These are phyloP conservation scores for Cucurbitaria berberidis DNA, from an alignment of 2,329 filamentous ascomycete species.

Conservation along the genomic window DNA sequence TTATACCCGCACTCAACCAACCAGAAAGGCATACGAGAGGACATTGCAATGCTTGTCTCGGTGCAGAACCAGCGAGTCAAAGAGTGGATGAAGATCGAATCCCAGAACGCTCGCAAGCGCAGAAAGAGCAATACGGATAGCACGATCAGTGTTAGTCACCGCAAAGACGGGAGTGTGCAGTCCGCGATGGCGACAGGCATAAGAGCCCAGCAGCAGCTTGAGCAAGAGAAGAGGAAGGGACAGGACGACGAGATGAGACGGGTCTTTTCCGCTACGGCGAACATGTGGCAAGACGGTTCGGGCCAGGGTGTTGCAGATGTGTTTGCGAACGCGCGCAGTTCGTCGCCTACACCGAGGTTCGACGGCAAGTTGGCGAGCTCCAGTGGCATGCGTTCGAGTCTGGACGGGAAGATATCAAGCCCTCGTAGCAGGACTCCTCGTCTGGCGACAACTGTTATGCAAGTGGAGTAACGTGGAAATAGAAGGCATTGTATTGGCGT, in stretches of 20 bases:
- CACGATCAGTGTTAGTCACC: background rate
- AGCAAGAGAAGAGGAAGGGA: background rate
- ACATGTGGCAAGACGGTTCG: slow-evolving; percentile 28
- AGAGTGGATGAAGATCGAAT: slow-evolving; percentile 20
- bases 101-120: slow-evolving; percentile 1
- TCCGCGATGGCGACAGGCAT: background rate
- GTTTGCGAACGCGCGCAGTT: slow-evolving; percentile 1
- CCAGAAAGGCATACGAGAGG: slow-evolving; percentile 18
- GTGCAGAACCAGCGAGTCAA: slow-evolving; percentile 20
- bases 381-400: no score
- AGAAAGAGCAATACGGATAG: background rate
- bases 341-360: background rate
- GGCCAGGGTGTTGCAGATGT: slow-evolving; percentile 24
- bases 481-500: background rate
- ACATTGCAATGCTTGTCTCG: slow-evolving; percentile 24
- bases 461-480: background rate
- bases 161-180: background rate
- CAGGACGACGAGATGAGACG: slow-evolving; percentile 18
- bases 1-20: slow-evolving; percentile 21
- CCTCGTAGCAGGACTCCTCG: no score
- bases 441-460: background rate
- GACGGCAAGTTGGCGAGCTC: background rate
- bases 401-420: no score
- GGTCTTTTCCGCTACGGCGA: slow-evolving; percentile 19
- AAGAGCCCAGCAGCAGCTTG: background rate